Percentiles rank a stretch among this genome's conserved stretches.
These are phyloP conservation scores for Candida oleophila DNA, from an alignment of 805 yeast species.

Conservation along the genomic window DNA sequence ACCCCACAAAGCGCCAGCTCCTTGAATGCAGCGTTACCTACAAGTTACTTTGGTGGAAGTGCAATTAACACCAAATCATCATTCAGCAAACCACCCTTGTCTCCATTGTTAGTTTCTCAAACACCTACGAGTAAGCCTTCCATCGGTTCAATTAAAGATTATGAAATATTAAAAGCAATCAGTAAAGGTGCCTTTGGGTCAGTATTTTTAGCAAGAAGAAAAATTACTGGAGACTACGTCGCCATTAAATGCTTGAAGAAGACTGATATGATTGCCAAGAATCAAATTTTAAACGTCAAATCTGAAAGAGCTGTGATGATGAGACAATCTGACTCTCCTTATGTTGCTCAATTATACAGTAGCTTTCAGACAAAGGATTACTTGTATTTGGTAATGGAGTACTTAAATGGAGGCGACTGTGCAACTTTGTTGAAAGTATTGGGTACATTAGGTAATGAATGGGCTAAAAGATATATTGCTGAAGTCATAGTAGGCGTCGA, in stretches of 20 bases:
- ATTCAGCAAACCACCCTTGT: slow-evolving; percentile 59
- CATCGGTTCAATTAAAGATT: slow-evolving; percentile 72
- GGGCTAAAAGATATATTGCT: slow-evolving; percentile 84
- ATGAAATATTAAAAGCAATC: slow-evolving; percentile 87
- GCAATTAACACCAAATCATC: slow-evolving; percentile 8
- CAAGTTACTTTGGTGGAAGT: not conserved
- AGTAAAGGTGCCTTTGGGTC: slow-evolving; percentile 98
- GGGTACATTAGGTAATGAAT: slow-evolving; percentile 80
- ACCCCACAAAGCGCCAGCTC: not conserved
- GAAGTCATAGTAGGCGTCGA: slow-evolving; percentile 90
- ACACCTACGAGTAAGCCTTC: slow-evolving; percentile 52
- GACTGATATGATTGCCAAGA: slow-evolving; percentile 95
- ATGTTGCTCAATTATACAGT: slow-evolving; percentile 84
- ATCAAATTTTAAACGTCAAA: slow-evolving; percentile 91
- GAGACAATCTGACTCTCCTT: slow-evolving; percentile 91
- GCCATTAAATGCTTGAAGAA: slow-evolving; percentile 92
- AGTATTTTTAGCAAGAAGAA: slow-evolving; percentile 81
- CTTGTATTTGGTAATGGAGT: slow-evolving; percentile 93
- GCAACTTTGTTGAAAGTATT: slow-evolving; percentile 80
- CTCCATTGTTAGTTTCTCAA: slow-evolving; percentile 74
- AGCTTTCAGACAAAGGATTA: slow-evolving; percentile 88
- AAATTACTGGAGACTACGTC: slow-evolving; percentile 87
- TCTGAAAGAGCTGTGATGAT: slow-evolving; percentile 98
- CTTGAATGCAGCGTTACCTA: not conserved
- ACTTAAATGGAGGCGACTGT: slow-evolving; percentile 92